Base-by-base conservation (phyloP, 257 asterid species). In the Petrea volubilis region DNA sequence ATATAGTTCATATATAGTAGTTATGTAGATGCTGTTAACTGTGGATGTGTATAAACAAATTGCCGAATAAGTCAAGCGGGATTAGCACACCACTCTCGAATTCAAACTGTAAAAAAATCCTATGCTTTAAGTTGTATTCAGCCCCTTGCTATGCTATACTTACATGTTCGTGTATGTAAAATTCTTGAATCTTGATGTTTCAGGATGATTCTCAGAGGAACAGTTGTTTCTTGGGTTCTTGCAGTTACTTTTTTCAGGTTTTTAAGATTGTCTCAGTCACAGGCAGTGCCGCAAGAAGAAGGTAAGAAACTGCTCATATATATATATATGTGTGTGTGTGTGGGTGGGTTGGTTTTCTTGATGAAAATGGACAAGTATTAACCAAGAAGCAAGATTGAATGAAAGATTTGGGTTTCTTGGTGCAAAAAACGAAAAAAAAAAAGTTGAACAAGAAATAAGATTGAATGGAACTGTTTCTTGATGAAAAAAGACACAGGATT, bases 251-350 rank as follows among this genome's bases (percentile, higher is more conserved):
- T 72, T 62, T 66, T 67, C 18, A 52, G 74, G 43, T 21, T 77
- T 15, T 60, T 74, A 61, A 79, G 79, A 27, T 75, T 77, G 60
- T 66, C 77, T n/a, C 78, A 74, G 12, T 73, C 89, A 33, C 87
- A 84, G 73, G 86, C 77, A 41, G 89, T 84, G 53, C 89, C 89
- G 3, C 80, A 69, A 67, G 80, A 74, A 52, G 89, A 84, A 81
- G 89, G 87, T 81, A 13, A 47, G 64, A 9, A 71, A 60, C 69
- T 79, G 55, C 20, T 40, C 20, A 5, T 11, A 21, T 64, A 7
- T 31, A 7, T 31, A 7, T 53, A 6, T 2, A 28, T 15, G 24
- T 70, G 5, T 68, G 56, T 43, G 4, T 50, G 49, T 44, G 4
- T 8, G 18, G 4, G 15, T 15, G 51, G 61, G 71, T 62, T 18